Evolutionary conservation across 108 stramenopile genomes (phyloP), one percentile per base, ranked within the genome.

Genomic region (Nitzschia inconspicua): DNA sequence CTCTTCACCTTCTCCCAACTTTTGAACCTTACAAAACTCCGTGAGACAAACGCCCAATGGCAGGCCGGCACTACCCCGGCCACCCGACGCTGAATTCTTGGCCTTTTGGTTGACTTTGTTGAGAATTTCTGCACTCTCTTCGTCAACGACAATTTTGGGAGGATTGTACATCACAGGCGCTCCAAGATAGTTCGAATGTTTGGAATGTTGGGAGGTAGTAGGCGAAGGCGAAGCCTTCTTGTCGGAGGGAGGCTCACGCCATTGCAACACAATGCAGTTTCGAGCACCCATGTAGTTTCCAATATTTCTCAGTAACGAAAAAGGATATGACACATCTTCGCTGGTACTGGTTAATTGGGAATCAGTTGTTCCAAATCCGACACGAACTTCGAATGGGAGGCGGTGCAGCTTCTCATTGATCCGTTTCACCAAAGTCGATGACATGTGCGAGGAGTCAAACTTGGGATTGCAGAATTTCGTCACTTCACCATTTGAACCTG

Each of bases 21-120:
- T 70, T 40, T 95, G 91, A 20, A 80, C 81, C 48, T 88, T 92
- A 56, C 92, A 93, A 60, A 93, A 95, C 31, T 90, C 91, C 19
- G 83, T 79, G 27, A 95, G 70, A 66, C 96, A 95, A 19, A 75
- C 82, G 31, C 86, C 84, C 57, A 93, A 73, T 49, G 84, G 70
- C 64, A 86, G 44, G 22, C 95, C 84, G 16, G 72, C 83, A 68
- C 65, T 78, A 43, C 66, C 76, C 37, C 37, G 63, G 29, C 47
- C 29, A 40, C 16, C 42, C 10, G 59, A 48, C 30, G 22, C 44
- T 11, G 48, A 20, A 47, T 43, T 44, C 42, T 60, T 63, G 47
- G 31, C 39, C 44, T 65, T 66, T 11, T 52, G 59, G 18, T 49
- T 74, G 4, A 44, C 52, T 41, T 66, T 53, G 16, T 66, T 56